Evolutionary conservation across 371 early-diverging fungal species (phyloP), one percentile per base, ranked within the genome.

Genomic region (Haplosporangium sp.): DNA sequence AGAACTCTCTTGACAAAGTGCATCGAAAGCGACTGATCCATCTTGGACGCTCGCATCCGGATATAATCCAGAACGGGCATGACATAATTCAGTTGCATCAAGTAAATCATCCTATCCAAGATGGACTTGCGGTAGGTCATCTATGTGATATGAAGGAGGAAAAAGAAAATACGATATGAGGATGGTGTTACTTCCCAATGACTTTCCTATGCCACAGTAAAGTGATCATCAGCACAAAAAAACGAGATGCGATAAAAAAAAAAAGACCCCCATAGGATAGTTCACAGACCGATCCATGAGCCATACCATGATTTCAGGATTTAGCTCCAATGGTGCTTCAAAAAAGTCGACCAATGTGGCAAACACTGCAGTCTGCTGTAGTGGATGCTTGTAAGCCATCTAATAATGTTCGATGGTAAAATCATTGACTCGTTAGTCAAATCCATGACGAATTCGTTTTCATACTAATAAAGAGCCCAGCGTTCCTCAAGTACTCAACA

Each of bases 341-440:
- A 87, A 85, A 64, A 79, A 79, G 46, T 85, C 84, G 36, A 67
- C 84, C 47, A 90, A 81, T 7, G 86, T 85, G 12, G 82, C 72
- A 73, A 92, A 90, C 16, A 92, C 87, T 2, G 84, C 74, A 4
- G 88, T 84, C 61, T 87, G 90, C 50, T 90, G 89, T 29, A 90
- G 50, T 38, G 90, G 90, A 64, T 92, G 92, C 50, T 84, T 80
- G 55, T 81, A 83, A 0, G 91, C 90, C 69, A 92, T 90, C 72
- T 87, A 59, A 16, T 21, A 5, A 29, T 29, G 29, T 29, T 4
- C 29, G 4, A 29, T 29, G 4, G 29, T 4, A 29, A 2, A 36
- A n/a, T 23, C 21, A 21, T 11, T 14, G 50, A 21, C 41, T 50
- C 18, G 20, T 37, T 43, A 43, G 54, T 36, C 16, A 61, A 13